Conservation (phyloP, 805 yeast genomes). For the Candida peoriensis region DNA sequence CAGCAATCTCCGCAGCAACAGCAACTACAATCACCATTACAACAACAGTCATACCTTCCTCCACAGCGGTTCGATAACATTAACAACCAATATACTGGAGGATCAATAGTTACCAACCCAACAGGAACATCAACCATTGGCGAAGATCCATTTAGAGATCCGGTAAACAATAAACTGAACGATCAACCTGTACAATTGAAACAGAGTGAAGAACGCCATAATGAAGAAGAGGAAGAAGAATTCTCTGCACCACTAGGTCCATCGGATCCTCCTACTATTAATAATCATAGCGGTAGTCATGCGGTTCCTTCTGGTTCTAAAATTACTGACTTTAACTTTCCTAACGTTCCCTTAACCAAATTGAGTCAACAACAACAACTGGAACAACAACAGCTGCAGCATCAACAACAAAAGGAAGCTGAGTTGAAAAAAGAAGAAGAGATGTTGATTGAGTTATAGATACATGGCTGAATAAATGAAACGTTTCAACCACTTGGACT, state of each 20-base stretch:
- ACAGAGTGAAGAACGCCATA: conserved; percentile 6
- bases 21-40: conserved; percentile 3
- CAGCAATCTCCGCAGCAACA: conserved; percentile 5
- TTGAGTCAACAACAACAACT: conserved; percentile 2
- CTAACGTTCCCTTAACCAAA: conserved; percentile 34
- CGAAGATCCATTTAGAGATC: conserved; percentile 11
- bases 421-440: conserved; percentile 18
- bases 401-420: neutral
- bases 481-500: no score
- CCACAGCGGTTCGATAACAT: neutral
- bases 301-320: conserved; percentile 4
- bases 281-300: neutral
- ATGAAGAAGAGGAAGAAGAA: conserved; percentile 11
- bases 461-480: no score
- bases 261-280: neutral
- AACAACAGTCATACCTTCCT: conserved; percentile 4
- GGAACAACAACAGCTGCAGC: conserved; percentile 8
- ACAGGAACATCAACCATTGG: neutral
- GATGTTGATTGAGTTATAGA: conserved; percentile 31
- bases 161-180: conserved; percentile 4
- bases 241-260: conserved; percentile 16
- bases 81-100: neutral
- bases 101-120: neutral
- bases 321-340: conserved; percentile 34
- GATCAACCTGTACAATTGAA: conserved; percentile 8